Conservation (phyloP, 139 green algal species). For the Ettlia oleoabundans region DNA sequence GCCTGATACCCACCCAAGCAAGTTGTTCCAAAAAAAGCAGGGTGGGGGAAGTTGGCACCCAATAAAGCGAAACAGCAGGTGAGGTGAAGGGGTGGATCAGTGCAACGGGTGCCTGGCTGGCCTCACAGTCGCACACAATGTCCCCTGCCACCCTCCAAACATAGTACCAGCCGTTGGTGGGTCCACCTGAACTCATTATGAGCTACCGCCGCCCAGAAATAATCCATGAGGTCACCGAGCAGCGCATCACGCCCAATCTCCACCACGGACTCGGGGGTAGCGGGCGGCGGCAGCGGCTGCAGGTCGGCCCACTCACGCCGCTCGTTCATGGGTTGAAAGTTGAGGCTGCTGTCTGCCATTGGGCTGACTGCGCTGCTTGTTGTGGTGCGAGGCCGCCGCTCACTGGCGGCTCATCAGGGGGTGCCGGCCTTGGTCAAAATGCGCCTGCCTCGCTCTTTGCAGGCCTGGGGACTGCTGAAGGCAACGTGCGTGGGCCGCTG, state of each 20-base stretch:
- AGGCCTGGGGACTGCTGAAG: too few relatives aligned
- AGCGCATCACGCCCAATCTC: constrained; percentile 59
- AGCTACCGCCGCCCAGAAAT: constrained; percentile 56
- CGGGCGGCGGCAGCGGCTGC: constrained; percentile 28
- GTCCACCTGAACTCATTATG: constrained; percentile 19
- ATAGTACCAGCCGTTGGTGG: too few relatives aligned
- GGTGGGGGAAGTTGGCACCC: neutral
- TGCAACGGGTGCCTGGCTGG: too few relatives aligned
- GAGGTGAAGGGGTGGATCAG: too few relatives aligned
- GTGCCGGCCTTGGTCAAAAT: too few relatives aligned
- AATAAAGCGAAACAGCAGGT: too few relatives aligned
- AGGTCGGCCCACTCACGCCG: constrained; percentile 66
- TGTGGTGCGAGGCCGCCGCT: too few relatives aligned
- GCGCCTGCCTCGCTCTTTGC: too few relatives aligned
- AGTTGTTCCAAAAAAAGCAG: too few relatives aligned
- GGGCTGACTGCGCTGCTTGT: neutral
- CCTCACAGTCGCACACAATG: neutral
- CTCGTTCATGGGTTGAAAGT: constrained; percentile 20
- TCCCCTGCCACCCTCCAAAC: constrained; percentile 6
- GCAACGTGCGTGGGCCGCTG: too few relatives aligned
- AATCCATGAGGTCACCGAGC: constrained; percentile 57
- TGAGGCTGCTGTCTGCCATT: neutral
- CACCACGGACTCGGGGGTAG: constrained; percentile 49
- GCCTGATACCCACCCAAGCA: too few relatives aligned
- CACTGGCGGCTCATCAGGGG: too few relatives aligned